A percentile compares a stretch with the other conserved stretches of the same genome.
Evolutionary conservation across 352 stramenopile genomes (phyloP).

Genomic region (Peronosclerospora sorghi): DNA sequence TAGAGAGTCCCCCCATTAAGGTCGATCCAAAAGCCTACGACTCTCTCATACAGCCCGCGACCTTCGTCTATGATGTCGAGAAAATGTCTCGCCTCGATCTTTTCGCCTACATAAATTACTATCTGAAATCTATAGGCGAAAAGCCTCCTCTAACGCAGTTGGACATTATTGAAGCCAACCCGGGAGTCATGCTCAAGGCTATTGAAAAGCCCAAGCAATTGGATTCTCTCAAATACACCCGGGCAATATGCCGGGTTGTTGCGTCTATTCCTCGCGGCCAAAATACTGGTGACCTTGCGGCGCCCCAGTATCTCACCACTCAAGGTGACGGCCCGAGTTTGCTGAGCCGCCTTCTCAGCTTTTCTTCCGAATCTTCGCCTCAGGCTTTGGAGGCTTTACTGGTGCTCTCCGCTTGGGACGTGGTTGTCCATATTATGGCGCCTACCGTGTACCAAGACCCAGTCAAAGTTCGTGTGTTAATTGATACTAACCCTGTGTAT

Average conservation of each 20-base stretch:
- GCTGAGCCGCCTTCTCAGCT: not conserved
- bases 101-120: not conserved
- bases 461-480: not conserved
- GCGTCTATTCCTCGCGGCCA: not conserved
- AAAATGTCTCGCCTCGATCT: not conserved
- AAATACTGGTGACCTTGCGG: not conserved
- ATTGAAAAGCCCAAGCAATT: not conserved
- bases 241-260: not conserved
- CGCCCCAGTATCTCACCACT: not conserved
- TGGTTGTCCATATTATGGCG: not conserved
- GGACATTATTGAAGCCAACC: not conserved
- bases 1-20: not conserved
- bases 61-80: not conserved
- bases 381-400: not conserved
- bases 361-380: not conserved
- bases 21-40: not conserved
- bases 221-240: not conserved
- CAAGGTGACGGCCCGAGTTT: not conserved
- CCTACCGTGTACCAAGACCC: not conserved
- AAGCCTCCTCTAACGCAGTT: not conserved
- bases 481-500: not conserved
- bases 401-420: not conserved
- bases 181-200: not conserved
- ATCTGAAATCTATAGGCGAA: not conserved
- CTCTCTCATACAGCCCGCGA: not conserved